Conservation (phyloP, 2,329 filamentous ascomycete species). For the Scedosporium aurantiacum region DNA sequence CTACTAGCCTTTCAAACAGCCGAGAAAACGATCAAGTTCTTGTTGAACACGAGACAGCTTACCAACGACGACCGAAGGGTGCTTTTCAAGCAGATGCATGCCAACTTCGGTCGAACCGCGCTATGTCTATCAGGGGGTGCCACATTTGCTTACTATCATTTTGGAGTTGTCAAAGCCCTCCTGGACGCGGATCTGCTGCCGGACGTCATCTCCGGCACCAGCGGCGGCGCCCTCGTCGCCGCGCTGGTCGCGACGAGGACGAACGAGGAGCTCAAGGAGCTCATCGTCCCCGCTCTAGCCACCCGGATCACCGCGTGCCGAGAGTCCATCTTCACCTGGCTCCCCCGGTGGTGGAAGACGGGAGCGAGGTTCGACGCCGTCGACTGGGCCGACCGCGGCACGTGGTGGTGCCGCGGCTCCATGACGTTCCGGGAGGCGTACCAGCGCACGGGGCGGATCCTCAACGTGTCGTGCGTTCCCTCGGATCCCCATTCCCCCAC, state of each 20-base stretch:
- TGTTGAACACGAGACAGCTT: constrained; percentile 58
- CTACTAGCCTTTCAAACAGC: constrained; percentile 31
- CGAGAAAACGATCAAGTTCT: constrained; percentile 53
- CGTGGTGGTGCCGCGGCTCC: constrained; percentile 85
- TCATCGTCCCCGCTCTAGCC: constrained; percentile 81
- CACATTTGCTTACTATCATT: constrained; percentile 93
- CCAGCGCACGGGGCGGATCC: constrained; percentile 80
- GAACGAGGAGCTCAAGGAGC: constrained; percentile 74
- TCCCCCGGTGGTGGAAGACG: constrained; percentile 78
- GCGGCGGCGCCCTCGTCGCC: constrained; percentile 83
- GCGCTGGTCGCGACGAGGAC: constrained; percentile 81
- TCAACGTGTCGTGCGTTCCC: constrained; percentile 93
- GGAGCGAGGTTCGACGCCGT: constrained; percentile 90
- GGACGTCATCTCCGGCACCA: constrained; percentile 92
- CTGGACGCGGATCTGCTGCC: constrained; percentile 78
- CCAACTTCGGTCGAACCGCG: constrained; percentile 86
- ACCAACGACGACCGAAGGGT: constrained; percentile 61
- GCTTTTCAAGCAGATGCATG: constrained; percentile 78
- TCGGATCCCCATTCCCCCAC: constrained; percentile 88
- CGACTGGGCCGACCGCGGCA: constrained; percentile 75
- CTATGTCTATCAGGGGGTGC: constrained; percentile 89
- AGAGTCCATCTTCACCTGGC: constrained; percentile 66
- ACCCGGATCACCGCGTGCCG: constrained; percentile 74
- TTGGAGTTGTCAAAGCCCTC: constrained; percentile 82
- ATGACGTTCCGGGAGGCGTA: constrained; percentile 95